These are phyloP conservation scores for Sherardia arvensis DNA, from an alignment of 257 asterid species.

Conservation along the genomic window DNA sequence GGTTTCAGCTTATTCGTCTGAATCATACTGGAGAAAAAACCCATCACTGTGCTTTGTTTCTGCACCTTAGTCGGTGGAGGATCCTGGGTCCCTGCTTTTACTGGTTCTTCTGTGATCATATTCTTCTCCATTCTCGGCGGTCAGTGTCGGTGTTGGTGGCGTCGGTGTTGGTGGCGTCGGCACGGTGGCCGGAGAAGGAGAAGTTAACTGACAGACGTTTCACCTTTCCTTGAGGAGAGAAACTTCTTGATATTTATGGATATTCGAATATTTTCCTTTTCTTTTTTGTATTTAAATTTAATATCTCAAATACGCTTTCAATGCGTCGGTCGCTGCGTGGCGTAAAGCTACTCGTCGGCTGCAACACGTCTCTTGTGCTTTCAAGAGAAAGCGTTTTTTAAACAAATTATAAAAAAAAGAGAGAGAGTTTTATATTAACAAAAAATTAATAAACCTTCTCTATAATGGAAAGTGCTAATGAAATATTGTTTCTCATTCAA, in stretches of 20 bases:
- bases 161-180: no score
- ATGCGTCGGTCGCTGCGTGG: background rate
- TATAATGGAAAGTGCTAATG: no score
- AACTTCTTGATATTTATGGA: background rate
- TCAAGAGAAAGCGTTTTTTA: background rate
- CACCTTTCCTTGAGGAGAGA: background rate
- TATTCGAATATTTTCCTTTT: background rate
- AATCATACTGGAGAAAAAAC: slow-evolving; percentile 64
- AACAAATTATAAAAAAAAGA: no score
- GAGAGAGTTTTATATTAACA: no score
- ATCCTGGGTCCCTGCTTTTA: background rate
- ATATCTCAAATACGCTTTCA: background rate
- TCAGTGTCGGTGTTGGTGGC: no score
- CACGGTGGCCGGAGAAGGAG: background rate
- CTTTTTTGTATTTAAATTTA: background rate
- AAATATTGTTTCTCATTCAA: no score
- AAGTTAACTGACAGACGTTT: background rate
- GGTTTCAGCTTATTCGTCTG: slow-evolving; percentile 37
- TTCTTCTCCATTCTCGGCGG: background rate
- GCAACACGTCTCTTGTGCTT: background rate
- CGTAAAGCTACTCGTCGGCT: background rate
- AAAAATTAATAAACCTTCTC: no score
- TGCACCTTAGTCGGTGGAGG: background rate
- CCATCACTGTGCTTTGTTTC: slow-evolving; percentile 27
- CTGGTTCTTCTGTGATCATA: background rate